Conservation (phyloP, 768 basidiomycete species). For the Mycena galericulata region DNA sequence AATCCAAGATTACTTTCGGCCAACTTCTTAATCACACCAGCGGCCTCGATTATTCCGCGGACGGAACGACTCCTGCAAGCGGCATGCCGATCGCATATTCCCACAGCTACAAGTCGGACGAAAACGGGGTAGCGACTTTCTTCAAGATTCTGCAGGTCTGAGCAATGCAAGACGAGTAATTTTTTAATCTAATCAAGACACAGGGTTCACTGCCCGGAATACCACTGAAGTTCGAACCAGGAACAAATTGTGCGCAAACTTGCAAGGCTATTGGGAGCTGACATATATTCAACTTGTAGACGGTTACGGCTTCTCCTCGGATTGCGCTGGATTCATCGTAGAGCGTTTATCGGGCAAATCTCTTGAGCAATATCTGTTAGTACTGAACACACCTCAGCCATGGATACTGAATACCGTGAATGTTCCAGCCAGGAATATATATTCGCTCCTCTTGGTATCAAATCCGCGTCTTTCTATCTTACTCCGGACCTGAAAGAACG, state of each 20-base stretch:
- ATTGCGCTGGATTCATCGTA: conserved; percentile 43
- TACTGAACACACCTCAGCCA: not conserved
- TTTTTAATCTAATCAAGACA: not conserved
- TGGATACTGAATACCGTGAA: not conserved
- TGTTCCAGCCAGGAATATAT: conserved; percentile 37
- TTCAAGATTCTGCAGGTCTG: not conserved
- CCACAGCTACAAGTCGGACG: conserved; percentile 6
- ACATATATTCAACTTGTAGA: conserved; percentile 27
- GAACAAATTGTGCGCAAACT: conserved; percentile 40
- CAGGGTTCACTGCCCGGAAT: conserved; percentile 40
- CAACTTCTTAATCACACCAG: conserved; percentile 48
- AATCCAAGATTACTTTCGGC: conserved; percentile 36
- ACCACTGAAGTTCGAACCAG: conserved; percentile 45
- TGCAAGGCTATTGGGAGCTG: not conserved
- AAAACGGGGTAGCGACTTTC: conserved; percentile 5
- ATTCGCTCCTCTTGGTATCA: conserved; percentile 37
- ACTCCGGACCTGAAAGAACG: conserved; percentile 28
- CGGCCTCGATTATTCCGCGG: conserved; percentile 41
- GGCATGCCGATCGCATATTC: conserved; percentile 4
- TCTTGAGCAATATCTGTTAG: conserved; percentile 45
- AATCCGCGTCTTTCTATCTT: conserved; percentile 37
- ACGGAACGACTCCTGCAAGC: conserved; percentile 10
- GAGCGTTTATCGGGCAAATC: conserved; percentile 40
- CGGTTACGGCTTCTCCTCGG: conserved; percentile 39
- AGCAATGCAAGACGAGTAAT: not conserved